phyloP scores from a whole-genome alignment of 352 stramenopile species.

The Globisporangium recalcitrans region DNA sequence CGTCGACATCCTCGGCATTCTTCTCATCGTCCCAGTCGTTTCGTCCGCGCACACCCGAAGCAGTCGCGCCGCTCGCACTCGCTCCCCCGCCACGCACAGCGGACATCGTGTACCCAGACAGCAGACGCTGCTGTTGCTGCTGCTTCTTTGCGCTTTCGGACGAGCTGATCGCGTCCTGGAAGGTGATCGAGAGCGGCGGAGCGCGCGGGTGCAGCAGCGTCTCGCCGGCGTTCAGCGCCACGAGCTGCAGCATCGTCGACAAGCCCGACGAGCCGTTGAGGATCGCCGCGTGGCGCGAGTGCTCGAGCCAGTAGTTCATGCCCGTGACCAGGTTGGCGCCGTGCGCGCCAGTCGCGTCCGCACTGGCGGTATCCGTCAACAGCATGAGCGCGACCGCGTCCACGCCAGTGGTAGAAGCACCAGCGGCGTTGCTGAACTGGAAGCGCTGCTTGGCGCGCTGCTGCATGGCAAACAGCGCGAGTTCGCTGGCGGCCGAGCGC shows the following conservation, averaged over 20 bases:
- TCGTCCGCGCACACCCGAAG: constrained; percentile 22
- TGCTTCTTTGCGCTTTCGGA: constrained; percentile 10
- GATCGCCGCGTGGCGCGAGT: constrained; percentile 14
- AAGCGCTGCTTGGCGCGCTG: constrained; percentile 27
- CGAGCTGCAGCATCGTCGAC: constrained; percentile 35
- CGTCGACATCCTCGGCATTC: constrained; percentile 6
- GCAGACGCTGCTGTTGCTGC: constrained; percentile 4
- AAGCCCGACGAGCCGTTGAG: constrained; percentile 21
- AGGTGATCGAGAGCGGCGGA: constrained; percentile 57
- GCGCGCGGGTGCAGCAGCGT: constrained; percentile 67
- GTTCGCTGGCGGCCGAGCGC: constrained; percentile 40
- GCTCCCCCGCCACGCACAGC: background rate
- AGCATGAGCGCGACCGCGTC: constrained; percentile 48
- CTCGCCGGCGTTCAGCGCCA: constrained; percentile 61
- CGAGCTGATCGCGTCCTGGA: constrained; percentile 28
- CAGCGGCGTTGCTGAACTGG: background rate
- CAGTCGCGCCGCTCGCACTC: background rate
- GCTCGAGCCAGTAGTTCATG: constrained; percentile 50
- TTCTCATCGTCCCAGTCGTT: constrained; percentile 40
- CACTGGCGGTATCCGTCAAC: constrained; percentile 47
- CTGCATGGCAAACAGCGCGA: constrained; percentile 35
- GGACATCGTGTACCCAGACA: background rate
- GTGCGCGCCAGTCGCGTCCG: constrained; percentile 48
- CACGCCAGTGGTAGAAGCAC: constrained; percentile 16
- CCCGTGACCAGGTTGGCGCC: constrained; percentile 47